Percentiles rank a stretch among this genome's conserved stretches.
These are phyloP conservation scores for Penicillium mononematosum DNA, from an alignment of 495 filamentous ascomycete genomes.

Conservation along the genomic window DNA sequence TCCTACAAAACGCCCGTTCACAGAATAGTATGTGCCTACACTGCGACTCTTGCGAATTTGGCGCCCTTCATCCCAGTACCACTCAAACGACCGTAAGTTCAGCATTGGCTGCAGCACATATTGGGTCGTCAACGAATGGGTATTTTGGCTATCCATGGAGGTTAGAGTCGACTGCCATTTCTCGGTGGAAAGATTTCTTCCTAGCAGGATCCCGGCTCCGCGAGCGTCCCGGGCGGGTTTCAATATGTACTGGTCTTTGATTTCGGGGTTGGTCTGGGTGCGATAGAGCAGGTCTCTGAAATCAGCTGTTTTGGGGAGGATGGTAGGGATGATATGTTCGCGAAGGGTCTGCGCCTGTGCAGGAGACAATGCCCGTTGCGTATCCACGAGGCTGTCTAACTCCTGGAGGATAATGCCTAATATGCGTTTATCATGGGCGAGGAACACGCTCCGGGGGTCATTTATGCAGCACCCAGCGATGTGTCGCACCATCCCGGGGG, in stretches of 20 bases:
- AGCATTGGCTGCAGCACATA: slow-evolving; percentile 25
- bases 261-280: not conserved
- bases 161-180: slow-evolving; percentile 19
- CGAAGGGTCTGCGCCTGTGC: slow-evolving; percentile 26
- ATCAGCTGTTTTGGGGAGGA: slow-evolving; percentile 14
- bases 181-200: slow-evolving; percentile 25
- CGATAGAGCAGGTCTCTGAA: slow-evolving; percentile 1
- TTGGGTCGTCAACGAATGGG: slow-evolving; percentile 1
- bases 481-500: slow-evolving; percentile 25
- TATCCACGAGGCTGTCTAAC: slow-evolving; percentile 24
- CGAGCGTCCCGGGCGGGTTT: slow-evolving; percentile 32
- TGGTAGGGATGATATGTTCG: slow-evolving; percentile 15
- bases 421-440: slow-evolving; percentile 42
- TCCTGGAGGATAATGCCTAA: slow-evolving; percentile 38
- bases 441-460: slow-evolving; percentile 35
- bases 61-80: slow-evolving; percentile 10
- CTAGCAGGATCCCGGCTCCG: slow-evolving; percentile 38
- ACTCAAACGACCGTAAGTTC: slow-evolving; percentile 11
- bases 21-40: slow-evolving; percentile 24
- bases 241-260: slow-evolving; percentile 31
- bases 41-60: slow-evolving; percentile 4
- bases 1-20: slow-evolving; percentile 22
- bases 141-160: not conserved
- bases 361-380: slow-evolving; percentile 19
- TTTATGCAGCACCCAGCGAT: slow-evolving; percentile 32